Base-by-base conservation (phyloP, 1,139 yeast species). In the Magnusiomyces ingens region DNA sequence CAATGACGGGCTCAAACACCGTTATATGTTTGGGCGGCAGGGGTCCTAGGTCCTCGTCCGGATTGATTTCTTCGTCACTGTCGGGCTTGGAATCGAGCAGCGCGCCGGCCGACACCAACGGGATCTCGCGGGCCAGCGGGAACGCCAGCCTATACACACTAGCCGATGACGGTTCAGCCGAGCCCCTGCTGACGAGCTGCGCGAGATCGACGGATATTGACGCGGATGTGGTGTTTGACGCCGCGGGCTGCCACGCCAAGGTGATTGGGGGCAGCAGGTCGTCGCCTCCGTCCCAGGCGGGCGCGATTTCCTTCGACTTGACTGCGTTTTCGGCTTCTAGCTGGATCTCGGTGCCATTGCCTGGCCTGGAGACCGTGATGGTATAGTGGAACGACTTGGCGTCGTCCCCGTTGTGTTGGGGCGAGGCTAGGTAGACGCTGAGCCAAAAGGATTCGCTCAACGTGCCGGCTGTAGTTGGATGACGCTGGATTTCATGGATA, bases 191-290 rank as follows among this genome's bases (percentile, higher is more conserved):
- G 17, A 44, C 6, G 2, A 44, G 15, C 2, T 26, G n/a, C n/a
- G 21, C 2, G 15, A 44, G 21, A 29, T 44, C 47, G 8, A 29
- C 8, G 8, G 12, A 21, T 5, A 44, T 44, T 3, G 32, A 22
- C 2, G 47, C 36, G 22, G 37, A 26, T 29, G 26, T 21, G 13
- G 22, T 36, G 8, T 8, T 44, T 15, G 21, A 17, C 15, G 47
- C 2, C 15, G 47, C 2, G 6, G 15, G 21, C 37, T 35, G 6
- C 13, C 17, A 17, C 3, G 32, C 10, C 18, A 15, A 13, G 32
- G 47, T 11, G 17, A 44, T 44, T 6, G 47, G 47, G n/a, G 47
- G 47, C 4, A 44, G n/a, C 21, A 44, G 32, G 3, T 12, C 21
- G 19, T 18, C 36, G 26, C 32, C 35, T 32, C 21, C n/a, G 45